Evolutionary conservation across 2,329 filamentous ascomycete genomes (phyloP).

Genomic region (Ascochyta clinopodiicola): DNA sequence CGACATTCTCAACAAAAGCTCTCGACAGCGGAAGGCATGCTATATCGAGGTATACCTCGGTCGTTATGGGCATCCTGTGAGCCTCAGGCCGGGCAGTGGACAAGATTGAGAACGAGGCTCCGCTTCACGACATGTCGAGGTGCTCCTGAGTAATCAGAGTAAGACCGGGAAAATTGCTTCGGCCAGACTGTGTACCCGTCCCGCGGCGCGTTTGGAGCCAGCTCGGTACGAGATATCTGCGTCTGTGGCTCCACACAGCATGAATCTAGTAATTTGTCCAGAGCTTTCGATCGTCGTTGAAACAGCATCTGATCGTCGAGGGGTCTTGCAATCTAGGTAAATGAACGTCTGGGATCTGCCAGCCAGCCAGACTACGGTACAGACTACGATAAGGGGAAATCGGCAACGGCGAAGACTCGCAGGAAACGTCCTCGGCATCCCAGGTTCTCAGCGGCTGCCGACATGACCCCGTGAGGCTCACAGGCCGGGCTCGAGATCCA

Average conservation of each 20-base stretch:
- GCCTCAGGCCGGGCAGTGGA: constrained; percentile 1
- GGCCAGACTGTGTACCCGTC: constrained; percentile 9
- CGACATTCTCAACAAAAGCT: constrained; percentile 10
- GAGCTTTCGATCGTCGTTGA: constrained; percentile 17
- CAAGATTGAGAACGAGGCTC: constrained; percentile 17
- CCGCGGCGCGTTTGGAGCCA: constrained; percentile 10
- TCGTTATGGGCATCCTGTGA: constrained; percentile 3
- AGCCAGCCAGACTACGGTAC: background rate
- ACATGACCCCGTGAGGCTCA: constrained; percentile 30
- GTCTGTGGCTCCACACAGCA: constrained; percentile 15
- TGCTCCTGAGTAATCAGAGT: constrained; percentile 15
- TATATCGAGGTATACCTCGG: constrained; percentile 23
- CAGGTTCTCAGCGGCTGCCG: constrained; percentile 19
- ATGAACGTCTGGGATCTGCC: background rate
- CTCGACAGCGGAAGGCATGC: constrained; percentile 19
- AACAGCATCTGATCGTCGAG: constrained; percentile 15
- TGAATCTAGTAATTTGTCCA: constrained; percentile 19
- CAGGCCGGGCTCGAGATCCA: background rate
- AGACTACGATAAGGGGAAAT: constrained; percentile 15
- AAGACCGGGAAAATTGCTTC: constrained; percentile 17
- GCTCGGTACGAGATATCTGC: constrained; percentile 18
- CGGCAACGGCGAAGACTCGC: constrained; percentile 17
- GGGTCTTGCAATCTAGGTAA: constrained; percentile 12
- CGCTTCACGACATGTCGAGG: constrained; percentile 6
- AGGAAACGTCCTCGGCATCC: constrained; percentile 9